Evolutionary conservation across 2,329 filamentous ascomycete species (phyloP).

Genomic region (Diaporthe helianthi): DNA sequence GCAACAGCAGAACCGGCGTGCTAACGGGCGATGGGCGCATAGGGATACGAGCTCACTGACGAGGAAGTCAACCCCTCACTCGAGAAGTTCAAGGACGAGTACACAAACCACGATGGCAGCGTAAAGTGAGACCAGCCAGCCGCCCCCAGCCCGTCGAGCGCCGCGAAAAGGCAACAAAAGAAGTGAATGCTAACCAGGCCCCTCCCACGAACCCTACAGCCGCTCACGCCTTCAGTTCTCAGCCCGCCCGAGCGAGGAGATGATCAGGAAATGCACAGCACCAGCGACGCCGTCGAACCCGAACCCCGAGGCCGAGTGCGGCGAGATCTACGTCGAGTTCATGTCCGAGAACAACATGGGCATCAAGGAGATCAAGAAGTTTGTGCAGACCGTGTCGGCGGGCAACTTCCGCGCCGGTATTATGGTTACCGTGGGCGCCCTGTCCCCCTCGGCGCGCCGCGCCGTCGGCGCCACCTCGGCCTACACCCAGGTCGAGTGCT

Average conservation of each 20-base stretch:
- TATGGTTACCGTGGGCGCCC: constrained; percentile 82
- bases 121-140: constrained; percentile 70
- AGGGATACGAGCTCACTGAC: constrained; percentile 94
- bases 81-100: constrained; percentile 78
- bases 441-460: constrained; percentile 88
- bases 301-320: constrained; percentile 76
- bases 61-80: constrained; percentile 88
- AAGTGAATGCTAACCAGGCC: constrained; percentile 22
- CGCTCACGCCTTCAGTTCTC: constrained; percentile 87
- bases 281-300: constrained; percentile 73
- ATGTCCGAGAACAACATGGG: constrained; percentile 79
- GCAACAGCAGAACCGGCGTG: constrained; percentile 1
- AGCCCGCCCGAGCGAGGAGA: constrained; percentile 80
- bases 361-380: constrained; percentile 89
- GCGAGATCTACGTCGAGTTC: constrained; percentile 94
- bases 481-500: constrained; percentile 86
- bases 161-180: background rate
- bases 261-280: constrained; percentile 84
- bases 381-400: constrained; percentile 80
- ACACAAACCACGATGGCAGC: constrained; percentile 73
- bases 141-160: background rate
- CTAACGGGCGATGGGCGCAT: constrained; percentile 33
- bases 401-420: constrained; percentile 90
- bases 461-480: constrained; percentile 79
- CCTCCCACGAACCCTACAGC: constrained; percentile 54